Evolutionary conservation across 2,329 filamentous ascomycete species (phyloP).

Genomic region (Exophiala mesophila): DNA sequence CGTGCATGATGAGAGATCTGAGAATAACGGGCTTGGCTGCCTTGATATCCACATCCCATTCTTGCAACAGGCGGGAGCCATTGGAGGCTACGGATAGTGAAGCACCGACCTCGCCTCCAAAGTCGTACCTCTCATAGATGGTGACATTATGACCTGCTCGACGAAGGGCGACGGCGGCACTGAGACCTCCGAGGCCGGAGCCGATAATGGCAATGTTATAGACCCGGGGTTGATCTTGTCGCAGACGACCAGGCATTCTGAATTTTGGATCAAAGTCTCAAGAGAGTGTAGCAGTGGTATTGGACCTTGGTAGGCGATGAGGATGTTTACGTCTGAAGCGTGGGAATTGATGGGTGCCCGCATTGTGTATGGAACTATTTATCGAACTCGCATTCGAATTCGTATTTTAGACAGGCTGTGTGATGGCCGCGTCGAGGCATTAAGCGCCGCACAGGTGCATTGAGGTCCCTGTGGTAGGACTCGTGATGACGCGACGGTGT

Average conservation of each 20-base stretch:
- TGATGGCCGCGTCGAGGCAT: too few relatives aligned
- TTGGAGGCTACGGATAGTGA: conserved; percentile 32
- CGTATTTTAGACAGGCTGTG: too few relatives aligned
- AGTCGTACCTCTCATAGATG: conserved; percentile 31
- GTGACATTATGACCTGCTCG: conserved; percentile 32
- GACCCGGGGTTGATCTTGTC: neutral
- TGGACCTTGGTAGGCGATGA: too few relatives aligned
- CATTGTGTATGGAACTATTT: too few relatives aligned
- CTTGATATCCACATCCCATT: conserved; percentile 28
- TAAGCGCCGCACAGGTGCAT: too few relatives aligned
- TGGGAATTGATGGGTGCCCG: too few relatives aligned
- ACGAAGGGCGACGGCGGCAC: conserved; percentile 31
- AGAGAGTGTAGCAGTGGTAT: too few relatives aligned
- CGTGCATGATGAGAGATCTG: conserved; percentile 31
- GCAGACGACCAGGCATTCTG: neutral
- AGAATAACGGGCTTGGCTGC: conserved; percentile 27
- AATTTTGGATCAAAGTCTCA: too few relatives aligned
- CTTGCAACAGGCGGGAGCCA: conserved; percentile 27
- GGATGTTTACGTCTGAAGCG: too few relatives aligned
- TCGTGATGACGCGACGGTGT: too few relatives aligned
- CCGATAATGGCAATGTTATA: conserved; percentile 25
- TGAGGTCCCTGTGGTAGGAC: too few relatives aligned
- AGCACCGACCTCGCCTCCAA: conserved; percentile 31
- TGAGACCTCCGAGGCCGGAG: conserved; percentile 32
- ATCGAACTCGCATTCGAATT: too few relatives aligned